phyloP scores from a whole-genome alignment of 345 rosid genomes.

The Sisymbrium altissimum region DNA sequence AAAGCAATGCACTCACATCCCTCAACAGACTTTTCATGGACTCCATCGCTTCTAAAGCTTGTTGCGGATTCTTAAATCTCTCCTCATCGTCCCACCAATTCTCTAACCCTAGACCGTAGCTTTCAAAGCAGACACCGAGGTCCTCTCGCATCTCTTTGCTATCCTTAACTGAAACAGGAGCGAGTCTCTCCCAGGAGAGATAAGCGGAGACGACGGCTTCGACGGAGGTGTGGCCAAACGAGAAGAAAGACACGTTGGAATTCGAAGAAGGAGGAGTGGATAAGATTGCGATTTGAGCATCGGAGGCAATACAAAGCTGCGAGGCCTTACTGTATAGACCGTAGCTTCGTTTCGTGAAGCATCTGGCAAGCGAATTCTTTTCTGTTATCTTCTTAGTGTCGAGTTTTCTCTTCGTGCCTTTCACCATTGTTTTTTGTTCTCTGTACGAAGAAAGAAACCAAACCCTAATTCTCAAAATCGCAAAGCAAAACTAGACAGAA shows the following conservation, averaged over 20 bases:
- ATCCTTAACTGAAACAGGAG: not conserved
- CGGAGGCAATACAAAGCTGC: not conserved
- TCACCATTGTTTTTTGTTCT: not conserved
- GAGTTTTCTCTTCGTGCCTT: constrained; percentile 5
- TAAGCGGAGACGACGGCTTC: not conserved
- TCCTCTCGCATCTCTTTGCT: not conserved
- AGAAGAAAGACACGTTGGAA: not conserved
- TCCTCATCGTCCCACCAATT: not conserved
- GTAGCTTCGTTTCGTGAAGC: not conserved
- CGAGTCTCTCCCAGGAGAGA: not conserved
- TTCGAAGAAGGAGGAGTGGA: not conserved
- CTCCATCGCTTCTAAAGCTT: not conserved
- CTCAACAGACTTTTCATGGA: not conserved
- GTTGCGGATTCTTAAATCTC: not conserved
- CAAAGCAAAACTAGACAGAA: too few relatives aligned
- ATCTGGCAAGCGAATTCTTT: not conserved
- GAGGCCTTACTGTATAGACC: constrained; percentile 10
- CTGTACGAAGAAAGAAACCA: not conserved
- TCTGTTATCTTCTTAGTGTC: not conserved
- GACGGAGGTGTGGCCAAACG: constrained; percentile 9
- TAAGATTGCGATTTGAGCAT: not conserved
- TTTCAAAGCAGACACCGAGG: not conserved
- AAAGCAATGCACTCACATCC: not conserved
- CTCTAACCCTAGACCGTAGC: constrained; percentile 6
- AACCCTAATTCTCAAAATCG: not conserved